A percentile compares a stretch with the other conserved stretches of the same genome.
These are phyloP conservation scores for Hyaloscypha variabilis DNA, from an alignment of 495 filamentous ascomycete genomes.

Conservation along the genomic window DNA sequence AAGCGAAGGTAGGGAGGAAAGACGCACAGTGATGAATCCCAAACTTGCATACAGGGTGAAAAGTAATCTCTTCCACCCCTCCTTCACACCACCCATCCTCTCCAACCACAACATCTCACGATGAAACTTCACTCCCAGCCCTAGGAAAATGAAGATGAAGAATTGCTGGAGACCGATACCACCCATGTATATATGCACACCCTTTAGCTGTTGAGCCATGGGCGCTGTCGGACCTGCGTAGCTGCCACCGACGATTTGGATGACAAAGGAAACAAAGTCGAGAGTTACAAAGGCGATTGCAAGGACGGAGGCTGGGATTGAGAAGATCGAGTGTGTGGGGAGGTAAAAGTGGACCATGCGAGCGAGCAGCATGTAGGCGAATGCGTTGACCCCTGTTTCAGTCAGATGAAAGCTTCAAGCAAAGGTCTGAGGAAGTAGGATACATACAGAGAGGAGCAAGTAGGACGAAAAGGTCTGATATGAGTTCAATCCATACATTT, in stretches of 20 bases:
- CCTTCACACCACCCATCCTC: slow-evolving; percentile 22
- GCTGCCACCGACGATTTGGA: slow-evolving; percentile 58
- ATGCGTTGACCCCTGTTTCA: slow-evolving; percentile 54
- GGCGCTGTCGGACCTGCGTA: slow-evolving; percentile 34
- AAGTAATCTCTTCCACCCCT: slow-evolving; percentile 46
- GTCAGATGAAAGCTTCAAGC: background rate
- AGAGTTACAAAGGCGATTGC: slow-evolving; percentile 59
- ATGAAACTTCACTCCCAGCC: slow-evolving; percentile 52
- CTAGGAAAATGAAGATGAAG: slow-evolving; percentile 58
- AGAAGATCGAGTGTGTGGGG: slow-evolving; percentile 43
- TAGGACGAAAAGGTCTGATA: slow-evolving; percentile 39
- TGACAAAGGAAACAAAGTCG: slow-evolving; percentile 63
- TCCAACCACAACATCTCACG: slow-evolving; percentile 31
- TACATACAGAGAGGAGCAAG: slow-evolving; percentile 42
- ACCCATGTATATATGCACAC: slow-evolving; percentile 61
- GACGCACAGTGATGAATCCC: slow-evolving; percentile 52
- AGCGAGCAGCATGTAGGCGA: slow-evolving; percentile 65
- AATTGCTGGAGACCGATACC: slow-evolving; percentile 63
- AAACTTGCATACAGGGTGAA: slow-evolving; percentile 54
- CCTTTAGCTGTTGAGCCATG: slow-evolving; percentile 37
- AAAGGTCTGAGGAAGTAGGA: background rate
- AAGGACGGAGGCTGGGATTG: slow-evolving; percentile 49
- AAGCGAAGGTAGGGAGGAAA: background rate
- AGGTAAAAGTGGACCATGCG: slow-evolving; percentile 61
- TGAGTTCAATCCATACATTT: slow-evolving; percentile 28